Conservation (phyloP, 2,329 filamentous ascomycete genomes). For the Phaeosphaeriaceae sp. region DNA sequence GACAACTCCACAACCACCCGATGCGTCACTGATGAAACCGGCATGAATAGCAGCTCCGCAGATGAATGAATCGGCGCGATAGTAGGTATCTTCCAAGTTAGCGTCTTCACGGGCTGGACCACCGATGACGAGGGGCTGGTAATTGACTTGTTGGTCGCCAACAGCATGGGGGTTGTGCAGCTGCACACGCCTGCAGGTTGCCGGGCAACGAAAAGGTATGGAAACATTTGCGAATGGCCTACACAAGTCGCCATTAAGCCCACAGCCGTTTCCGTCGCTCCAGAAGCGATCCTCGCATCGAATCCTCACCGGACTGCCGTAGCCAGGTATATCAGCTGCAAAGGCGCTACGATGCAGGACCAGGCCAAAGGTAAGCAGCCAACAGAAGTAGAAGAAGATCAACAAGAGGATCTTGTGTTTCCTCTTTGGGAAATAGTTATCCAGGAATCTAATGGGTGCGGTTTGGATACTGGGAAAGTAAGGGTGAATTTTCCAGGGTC, state of each 20-base stretch:
- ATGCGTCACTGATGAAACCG: constrained; percentile 72
- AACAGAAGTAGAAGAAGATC: constrained; percentile 66
- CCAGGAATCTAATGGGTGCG: constrained; percentile 68
- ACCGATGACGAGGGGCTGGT: constrained; percentile 61
- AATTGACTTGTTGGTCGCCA: constrained; percentile 68
- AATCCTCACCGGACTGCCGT: constrained; percentile 69
- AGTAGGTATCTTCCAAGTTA: constrained; percentile 62
- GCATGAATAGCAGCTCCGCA: constrained; percentile 86
- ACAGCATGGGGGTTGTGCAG: constrained; percentile 77
- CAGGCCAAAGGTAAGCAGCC: constrained; percentile 72
- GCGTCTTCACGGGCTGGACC: constrained; percentile 53
- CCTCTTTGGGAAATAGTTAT: constrained; percentile 65
- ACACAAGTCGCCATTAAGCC: constrained; percentile 75
- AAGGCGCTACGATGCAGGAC: constrained; percentile 70
- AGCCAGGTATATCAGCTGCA: constrained; percentile 67
- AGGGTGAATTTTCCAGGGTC: constrained; percentile 56
- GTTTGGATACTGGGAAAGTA: constrained; percentile 71
- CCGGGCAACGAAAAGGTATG: constrained; percentile 77
- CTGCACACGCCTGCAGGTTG: constrained; percentile 69
- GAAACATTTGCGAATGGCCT: constrained; percentile 74
- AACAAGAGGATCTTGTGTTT: constrained; percentile 66
- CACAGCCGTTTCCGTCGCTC: constrained; percentile 71
- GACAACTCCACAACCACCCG: constrained; percentile 84
- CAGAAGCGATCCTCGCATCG: constrained; percentile 74
- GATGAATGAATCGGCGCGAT: constrained; percentile 88